These are phyloP conservation scores for Penicillium angulare DNA, from an alignment of 495 filamentous ascomycete species.

Conservation along the genomic window DNA sequence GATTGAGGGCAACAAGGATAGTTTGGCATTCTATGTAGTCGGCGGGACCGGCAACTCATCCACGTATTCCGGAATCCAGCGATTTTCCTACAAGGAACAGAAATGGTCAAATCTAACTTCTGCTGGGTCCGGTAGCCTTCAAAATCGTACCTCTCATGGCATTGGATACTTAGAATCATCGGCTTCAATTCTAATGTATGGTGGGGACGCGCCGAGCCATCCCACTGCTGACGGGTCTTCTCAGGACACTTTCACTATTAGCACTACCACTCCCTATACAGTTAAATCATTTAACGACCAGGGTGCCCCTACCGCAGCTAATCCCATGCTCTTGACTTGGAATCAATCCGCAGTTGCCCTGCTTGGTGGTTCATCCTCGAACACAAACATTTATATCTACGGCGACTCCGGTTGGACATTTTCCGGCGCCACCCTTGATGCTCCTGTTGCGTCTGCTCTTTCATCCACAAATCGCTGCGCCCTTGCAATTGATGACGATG, in stretches of 20 bases:
- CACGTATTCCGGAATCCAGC: conserved; percentile 75
- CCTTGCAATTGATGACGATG: conserved; percentile 68
- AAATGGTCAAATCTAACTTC: conserved; percentile 72
- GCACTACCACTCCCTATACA: conserved; percentile 56
- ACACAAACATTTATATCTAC: conserved; percentile 68
- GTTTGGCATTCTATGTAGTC: conserved; percentile 75
- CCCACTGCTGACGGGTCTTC: conserved; percentile 46
- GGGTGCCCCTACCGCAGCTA: conserved; percentile 59
- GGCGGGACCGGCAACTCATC: conserved; percentile 63
- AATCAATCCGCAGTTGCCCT: conserved; percentile 67
- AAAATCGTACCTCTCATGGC: conserved; percentile 70
- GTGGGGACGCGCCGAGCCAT: conserved; percentile 71
- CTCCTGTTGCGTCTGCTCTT: conserved; percentile 52
- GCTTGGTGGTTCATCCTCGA: conserved; percentile 68
- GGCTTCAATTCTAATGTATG: conserved; percentile 78
- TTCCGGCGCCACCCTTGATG: conserved; percentile 62
- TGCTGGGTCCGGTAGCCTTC: conserved; percentile 51
- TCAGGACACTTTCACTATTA: conserved; percentile 70
- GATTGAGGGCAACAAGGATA: conserved; percentile 51
- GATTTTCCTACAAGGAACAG: conserved; percentile 71
- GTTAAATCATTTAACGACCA: conserved; percentile 49
- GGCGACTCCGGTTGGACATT: conserved; percentile 58
- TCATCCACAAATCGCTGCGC: conserved; percentile 56
- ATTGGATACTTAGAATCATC: conserved; percentile 71
- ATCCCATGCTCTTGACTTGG: conserved; percentile 77